These are phyloP conservation scores for Glycyrrhiza uralensis DNA, from an alignment of 306 rosid genomes.

Conservation along the genomic window DNA sequence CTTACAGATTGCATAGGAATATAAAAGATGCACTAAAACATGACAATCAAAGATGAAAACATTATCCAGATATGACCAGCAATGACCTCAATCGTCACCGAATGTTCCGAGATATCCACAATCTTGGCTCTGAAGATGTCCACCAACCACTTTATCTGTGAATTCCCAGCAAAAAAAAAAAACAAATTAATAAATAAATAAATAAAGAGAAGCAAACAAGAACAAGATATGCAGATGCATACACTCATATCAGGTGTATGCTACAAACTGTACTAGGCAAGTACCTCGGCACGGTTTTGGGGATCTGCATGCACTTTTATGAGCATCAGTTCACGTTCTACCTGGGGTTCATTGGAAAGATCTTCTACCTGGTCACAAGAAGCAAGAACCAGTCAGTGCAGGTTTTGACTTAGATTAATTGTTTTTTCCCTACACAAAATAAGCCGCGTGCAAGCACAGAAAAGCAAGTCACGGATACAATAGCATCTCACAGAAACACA, in stretches of 20 bases:
- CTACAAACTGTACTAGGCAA: not conserved
- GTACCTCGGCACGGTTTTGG: slow-evolving; percentile 55
- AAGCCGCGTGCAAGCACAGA: not conserved
- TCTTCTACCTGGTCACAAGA: slow-evolving; percentile 57
- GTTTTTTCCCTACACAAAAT: not conserved
- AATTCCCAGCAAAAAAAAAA: not conserved
- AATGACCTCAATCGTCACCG: slow-evolving; percentile 69
- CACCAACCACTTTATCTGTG: slow-evolving; percentile 75
- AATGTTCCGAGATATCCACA: slow-evolving; percentile 72
- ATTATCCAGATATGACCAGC: not conserved
- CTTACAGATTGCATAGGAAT: not conserved
- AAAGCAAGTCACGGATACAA: not conserved
- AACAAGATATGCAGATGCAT: not conserved
- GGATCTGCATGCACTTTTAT: slow-evolving; percentile 59
- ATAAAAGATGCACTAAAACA: not conserved
- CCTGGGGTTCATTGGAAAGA: slow-evolving; percentile 70
- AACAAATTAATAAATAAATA: not conserved
- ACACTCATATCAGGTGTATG: not conserved
- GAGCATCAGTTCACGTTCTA: slow-evolving; percentile 80
- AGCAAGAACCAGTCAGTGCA: not conserved
- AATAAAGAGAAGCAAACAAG: slow-evolving; percentile 9
- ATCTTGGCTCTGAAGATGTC: slow-evolving; percentile 70
- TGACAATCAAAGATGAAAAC: not conserved
- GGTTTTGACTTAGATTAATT: not conserved
- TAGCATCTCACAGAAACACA: not conserved